Evolutionary conservation across 2,329 filamentous ascomycete species (phyloP), one percentile per base, ranked within the genome.

Genomic region (Aspergillus fumigatiaffinis): DNA sequence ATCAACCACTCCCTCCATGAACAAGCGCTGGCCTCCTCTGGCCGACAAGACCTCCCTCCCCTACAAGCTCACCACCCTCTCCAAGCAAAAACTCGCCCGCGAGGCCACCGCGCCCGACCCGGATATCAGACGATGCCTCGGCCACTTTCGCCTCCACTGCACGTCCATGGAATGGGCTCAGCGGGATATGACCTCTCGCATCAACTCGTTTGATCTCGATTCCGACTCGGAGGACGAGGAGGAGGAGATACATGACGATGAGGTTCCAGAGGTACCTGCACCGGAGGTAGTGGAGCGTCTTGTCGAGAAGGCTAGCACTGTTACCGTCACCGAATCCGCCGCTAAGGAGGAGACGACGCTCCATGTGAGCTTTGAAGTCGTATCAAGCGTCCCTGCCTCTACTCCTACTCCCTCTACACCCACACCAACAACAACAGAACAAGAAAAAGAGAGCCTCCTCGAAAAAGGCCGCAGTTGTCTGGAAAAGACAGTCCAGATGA

Each of bases 101-200:
- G 71, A 72, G 64, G 69, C 70, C 44, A 72, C 69, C 12, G 69
- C 70, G 28, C 68, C 70, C 4, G 70, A 73, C 50, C 71, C 71
- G 3, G 63, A 71, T 21, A 71, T 73, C 29, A 69, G 71, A 47
- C 71, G 71, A 52, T 73, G 71, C 49, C 68, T 73, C 38, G 66
- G 64, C 9, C 71, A 73, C 60, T 72, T 72, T 60, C 68, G 69
- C 6, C 61, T 73, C 28, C 71, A 73, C 56, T 67, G 66, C 52
- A 66, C 65, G 47, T 72, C 71, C 1, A 67, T 73, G 51, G 61
- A 67, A 46, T 72, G 68, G 69, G 69, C 70, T 0, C 69, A 73
- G 54, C 68, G 71, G 49, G 71, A 73, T 20, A 71, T 71, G 68
- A 69, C 69, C 23, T 67, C 69, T 35, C 68, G 69, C 32, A 72